Conservation (phyloP, 2,329 filamentous ascomycete genomes). For the Fusarium verticillioides region DNA sequence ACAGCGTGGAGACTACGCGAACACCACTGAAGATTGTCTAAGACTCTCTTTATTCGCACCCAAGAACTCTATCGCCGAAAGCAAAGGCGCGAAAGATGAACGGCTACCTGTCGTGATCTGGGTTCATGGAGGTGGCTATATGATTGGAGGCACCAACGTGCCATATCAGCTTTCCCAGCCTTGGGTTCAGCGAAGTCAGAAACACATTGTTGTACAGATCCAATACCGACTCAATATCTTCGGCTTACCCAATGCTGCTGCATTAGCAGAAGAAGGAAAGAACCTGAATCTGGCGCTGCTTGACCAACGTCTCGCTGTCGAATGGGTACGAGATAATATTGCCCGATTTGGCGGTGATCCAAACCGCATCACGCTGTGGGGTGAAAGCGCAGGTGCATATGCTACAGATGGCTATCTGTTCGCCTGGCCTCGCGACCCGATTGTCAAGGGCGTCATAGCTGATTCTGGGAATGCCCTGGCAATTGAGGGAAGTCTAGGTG, state of each 20-base stretch:
- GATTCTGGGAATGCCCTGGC: slow-evolving; percentile 33
- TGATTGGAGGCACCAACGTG: slow-evolving; percentile 19
- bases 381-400: slow-evolving; percentile 33
- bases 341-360: slow-evolving; percentile 34
- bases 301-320: slow-evolving; percentile 34
- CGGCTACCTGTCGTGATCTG: slow-evolving; percentile 21
- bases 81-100: accelerated
- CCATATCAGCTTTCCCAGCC: slow-evolving; percentile 25
- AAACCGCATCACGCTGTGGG: slow-evolving; percentile 32
- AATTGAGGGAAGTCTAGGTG: slow-evolving; percentile 4
- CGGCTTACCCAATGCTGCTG: slow-evolving; percentile 23
- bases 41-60: slow-evolving; percentile 29
- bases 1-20: slow-evolving; percentile 26
- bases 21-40: slow-evolving; percentile 36
- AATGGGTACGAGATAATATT: slow-evolving; percentile 35
- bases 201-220: slow-evolving; percentile 31
- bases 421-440: slow-evolving; percentile 25
- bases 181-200: slow-evolving; percentile 34
- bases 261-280: background rate
- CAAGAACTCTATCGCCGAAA: background rate
- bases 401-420: slow-evolving; percentile 30
- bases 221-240: slow-evolving; percentile 35
- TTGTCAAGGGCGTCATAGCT: slow-evolving; percentile 29
- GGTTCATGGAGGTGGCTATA: slow-evolving; percentile 24
- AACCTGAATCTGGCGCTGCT: slow-evolving; percentile 32